phyloP scores from a whole-genome alignment of 1,284 basidiomycete species.

The Irpex sp. region DNA sequence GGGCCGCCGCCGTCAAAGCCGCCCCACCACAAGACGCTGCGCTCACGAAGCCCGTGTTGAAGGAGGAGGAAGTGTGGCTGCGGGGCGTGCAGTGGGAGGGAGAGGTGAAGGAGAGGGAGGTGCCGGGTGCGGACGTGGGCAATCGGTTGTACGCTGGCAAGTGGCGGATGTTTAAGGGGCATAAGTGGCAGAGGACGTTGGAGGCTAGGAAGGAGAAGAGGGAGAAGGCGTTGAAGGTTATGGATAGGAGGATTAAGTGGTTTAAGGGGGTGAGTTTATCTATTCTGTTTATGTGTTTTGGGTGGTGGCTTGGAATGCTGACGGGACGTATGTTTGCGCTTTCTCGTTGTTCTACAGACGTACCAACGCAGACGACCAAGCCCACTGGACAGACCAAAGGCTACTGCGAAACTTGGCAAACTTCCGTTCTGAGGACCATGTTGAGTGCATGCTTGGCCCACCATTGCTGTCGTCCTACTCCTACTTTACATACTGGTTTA shows the following conservation, averaged over 20 bases:
- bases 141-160: constrained; percentile 66
- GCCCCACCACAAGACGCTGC: background rate
- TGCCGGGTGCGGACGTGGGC: constrained; percentile 50
- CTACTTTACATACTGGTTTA: background rate
- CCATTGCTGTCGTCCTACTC: background rate
- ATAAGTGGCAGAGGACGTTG: constrained; percentile 69
- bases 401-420: constrained; percentile 11
- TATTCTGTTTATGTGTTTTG: background rate
- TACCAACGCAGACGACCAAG: constrained; percentile 12
- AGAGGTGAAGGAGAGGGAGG: constrained; percentile 43
- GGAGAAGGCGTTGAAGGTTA: constrained; percentile 58
- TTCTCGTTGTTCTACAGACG: background rate
- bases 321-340: background rate
- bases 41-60: background rate
- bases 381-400: constrained; percentile 11
- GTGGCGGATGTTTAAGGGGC: constrained; percentile 84
- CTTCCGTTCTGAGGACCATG: constrained; percentile 11
- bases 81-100: constrained; percentile 56
- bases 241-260: constrained; percentile 56
- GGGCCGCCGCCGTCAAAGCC: constrained; percentile 8
- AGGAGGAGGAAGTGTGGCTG: constrained; percentile 29
- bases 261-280: constrained; percentile 60
- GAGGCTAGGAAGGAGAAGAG: constrained; percentile 42
- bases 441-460: background rate
- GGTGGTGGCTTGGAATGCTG: background rate